phyloP scores from a whole-genome alignment of 2,329 filamentous ascomycete species.

The Ophiostoma sp. region DNA sequence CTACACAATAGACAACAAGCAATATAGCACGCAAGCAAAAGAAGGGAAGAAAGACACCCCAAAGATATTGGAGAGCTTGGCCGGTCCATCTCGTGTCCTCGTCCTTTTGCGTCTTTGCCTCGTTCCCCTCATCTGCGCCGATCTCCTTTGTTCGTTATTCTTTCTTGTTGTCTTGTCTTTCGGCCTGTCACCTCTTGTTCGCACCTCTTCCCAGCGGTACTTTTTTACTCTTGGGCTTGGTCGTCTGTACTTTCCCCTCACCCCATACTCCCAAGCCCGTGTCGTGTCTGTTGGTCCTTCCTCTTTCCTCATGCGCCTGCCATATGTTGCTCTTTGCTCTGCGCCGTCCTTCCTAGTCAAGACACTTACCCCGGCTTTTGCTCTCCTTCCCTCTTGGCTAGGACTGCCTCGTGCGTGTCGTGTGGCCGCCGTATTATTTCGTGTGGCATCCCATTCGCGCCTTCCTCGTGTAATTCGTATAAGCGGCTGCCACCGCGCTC shows the following conservation, averaged over 20 bases:
- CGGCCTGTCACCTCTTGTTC: background rate
- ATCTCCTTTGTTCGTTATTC: background rate
- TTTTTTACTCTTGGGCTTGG: background rate
- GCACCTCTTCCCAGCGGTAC: background rate
- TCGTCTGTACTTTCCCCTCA: background rate
- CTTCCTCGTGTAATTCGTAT: background rate
- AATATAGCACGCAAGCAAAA: background rate
- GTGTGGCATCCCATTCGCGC: background rate
- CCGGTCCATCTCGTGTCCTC: background rate
- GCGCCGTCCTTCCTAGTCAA: background rate
- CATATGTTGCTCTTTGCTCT: background rate
- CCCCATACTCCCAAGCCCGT: background rate
- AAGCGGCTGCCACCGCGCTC: no score
- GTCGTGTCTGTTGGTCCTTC: background rate
- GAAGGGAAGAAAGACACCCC: background rate
- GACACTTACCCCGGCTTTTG: background rate
- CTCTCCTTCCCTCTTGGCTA: background rate
- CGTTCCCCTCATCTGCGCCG: background rate
- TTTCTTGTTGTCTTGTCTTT: background rate
- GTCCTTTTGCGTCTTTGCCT: conserved; percentile 2
- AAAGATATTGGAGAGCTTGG: background rate
- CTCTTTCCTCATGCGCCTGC: background rate
- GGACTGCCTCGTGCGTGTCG: background rate
- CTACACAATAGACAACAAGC: background rate
- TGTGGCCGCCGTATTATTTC: background rate